Evolutionary conservation across 2,329 filamentous ascomycete species (phyloP).

Genomic region (Paraconiothyrium sp.): DNA sequence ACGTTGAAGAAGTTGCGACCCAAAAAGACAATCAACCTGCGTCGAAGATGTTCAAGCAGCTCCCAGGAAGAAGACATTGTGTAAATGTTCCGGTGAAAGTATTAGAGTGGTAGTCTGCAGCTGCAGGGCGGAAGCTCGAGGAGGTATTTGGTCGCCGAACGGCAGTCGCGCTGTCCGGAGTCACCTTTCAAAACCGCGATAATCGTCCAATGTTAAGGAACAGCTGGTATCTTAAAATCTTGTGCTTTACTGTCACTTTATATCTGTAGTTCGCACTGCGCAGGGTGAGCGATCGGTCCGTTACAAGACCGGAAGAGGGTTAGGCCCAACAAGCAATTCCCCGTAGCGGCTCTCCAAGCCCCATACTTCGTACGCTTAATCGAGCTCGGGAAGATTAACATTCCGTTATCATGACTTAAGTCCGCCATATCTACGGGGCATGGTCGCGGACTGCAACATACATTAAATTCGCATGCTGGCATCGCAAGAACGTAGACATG

Average conservation of each 20-base stretch:
- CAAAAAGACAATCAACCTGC: neutral
- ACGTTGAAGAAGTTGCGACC: neutral
- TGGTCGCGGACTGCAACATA: neutral
- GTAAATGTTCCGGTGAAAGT: neutral
- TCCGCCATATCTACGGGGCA: neutral
- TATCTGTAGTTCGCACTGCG: no score
- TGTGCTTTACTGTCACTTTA: no score
- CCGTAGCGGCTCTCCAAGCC: neutral
- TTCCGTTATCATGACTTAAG: neutral
- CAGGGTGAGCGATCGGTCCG: neutral
- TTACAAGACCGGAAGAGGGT: neutral
- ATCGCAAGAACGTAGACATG: no score
- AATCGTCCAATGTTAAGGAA: neutral
- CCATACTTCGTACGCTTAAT: neutral
- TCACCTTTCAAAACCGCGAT: neutral
- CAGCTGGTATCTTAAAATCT: neutral
- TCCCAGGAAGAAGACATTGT: constrained; percentile 2
- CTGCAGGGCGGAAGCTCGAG: neutral
- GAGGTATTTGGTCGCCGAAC: neutral
- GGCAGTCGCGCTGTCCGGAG: neutral
- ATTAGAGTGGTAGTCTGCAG: neutral
- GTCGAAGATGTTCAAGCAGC: neutral
- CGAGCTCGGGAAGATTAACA: neutral
- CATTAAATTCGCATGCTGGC: no score
- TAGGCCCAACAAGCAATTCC: neutral